These are phyloP conservation scores for Fusarium bulbicola DNA, from an alignment of 2,329 filamentous ascomycete species.

Conservation along the genomic window DNA sequence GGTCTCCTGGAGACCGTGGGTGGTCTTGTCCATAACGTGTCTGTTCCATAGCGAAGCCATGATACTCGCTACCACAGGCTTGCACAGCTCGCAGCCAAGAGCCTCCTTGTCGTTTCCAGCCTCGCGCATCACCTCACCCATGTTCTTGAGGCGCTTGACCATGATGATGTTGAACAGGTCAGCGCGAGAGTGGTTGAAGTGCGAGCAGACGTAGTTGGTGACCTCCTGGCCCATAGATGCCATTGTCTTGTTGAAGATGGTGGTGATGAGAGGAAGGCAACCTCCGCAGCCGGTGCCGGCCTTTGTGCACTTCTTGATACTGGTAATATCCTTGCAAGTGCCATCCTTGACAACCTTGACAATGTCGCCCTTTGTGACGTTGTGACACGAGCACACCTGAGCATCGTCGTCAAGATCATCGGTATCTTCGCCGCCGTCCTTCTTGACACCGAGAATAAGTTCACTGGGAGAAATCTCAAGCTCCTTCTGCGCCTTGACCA, in stretches of 20 bases:
- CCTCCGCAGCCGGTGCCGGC: constrained; percentile 91
- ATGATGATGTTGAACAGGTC: constrained; percentile 92
- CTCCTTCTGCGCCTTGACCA: constrained; percentile 84
- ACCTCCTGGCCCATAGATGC: constrained; percentile 85
- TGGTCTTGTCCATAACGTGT: constrained; percentile 77
- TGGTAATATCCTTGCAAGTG: constrained; percentile 80
- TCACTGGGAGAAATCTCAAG: constrained; percentile 82
- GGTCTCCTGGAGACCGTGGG: constrained; percentile 84
- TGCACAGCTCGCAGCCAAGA: constrained; percentile 88
- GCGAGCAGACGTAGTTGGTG: constrained; percentile 84
- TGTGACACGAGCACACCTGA: constrained; percentile 93
- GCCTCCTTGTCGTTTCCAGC: constrained; percentile 76
- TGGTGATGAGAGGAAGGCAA: constrained; percentile 87
- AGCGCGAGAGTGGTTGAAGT: constrained; percentile 84
- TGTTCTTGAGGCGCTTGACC: constrained; percentile 78
- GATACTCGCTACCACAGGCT: constrained; percentile 83
- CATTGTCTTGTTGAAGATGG: constrained; percentile 92
- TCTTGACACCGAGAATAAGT: constrained; percentile 82
- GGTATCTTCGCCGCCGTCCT: constrained; percentile 75
- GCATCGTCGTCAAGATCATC: constrained; percentile 86
- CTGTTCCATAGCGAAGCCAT: constrained; percentile 84
- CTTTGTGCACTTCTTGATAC: constrained; percentile 90
- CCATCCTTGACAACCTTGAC: constrained; percentile 77
- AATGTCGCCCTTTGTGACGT: constrained; percentile 86
- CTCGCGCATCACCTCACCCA: constrained; percentile 80